Percentiles rank a stretch among this genome's conserved stretches.
These are phyloP conservation scores for Raphanus sativus DNA, from an alignment of 345 rosid species.

Conservation along the genomic window DNA sequence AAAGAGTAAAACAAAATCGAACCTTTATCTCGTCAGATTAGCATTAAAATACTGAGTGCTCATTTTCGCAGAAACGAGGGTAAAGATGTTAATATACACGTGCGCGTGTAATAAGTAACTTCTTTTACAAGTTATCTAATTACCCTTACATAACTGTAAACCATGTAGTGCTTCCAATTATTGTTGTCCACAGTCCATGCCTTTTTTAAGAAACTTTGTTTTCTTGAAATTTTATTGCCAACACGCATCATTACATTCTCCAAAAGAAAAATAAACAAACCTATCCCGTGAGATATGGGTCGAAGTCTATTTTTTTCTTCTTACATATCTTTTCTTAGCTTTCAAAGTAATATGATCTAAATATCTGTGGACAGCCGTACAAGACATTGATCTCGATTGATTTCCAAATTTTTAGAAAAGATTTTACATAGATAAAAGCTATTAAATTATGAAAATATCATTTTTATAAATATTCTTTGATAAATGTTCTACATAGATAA, in stretches of 20 bases:
- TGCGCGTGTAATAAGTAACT: not conserved
- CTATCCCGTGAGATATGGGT: not conserved
- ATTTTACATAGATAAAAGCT: too few species aligned
- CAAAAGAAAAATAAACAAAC: not conserved
- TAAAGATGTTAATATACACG: not conserved
- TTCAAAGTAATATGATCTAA: not conserved
- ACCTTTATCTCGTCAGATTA: not conserved
- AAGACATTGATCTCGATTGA: too few species aligned
- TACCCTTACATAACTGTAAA: not conserved
- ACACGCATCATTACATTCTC: constrained; percentile 4
- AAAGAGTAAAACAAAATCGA: not conserved
- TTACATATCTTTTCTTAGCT: not conserved
- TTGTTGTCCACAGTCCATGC: not conserved
- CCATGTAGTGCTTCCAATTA: not conserved
- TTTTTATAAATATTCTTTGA: too few species aligned
- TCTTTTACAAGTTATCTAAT: not conserved
- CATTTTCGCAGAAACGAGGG: not conserved
- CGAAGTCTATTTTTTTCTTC: not conserved
- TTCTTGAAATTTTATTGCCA: not conserved
- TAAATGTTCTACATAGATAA: too few species aligned
- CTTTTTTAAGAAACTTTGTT: not conserved
- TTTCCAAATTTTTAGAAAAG: too few species aligned
- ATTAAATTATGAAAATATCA: too few species aligned
- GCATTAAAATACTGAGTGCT: not conserved
- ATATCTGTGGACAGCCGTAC: too few species aligned